Conservation (phyloP, 495 filamentous ascomycete species). For the Rhizodiscina lignyota region DNA sequence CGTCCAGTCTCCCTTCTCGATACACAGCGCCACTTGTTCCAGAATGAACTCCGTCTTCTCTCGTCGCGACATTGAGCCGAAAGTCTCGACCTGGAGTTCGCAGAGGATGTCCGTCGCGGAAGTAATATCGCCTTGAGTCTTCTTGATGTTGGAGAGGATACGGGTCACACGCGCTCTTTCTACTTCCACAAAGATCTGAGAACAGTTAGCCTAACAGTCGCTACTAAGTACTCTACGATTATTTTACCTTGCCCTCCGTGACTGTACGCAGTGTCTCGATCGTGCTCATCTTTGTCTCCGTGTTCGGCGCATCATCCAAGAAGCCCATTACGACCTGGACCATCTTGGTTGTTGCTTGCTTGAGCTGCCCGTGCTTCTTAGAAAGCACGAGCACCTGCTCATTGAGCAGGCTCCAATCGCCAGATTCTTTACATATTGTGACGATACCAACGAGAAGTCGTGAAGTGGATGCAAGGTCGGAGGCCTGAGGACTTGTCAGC, state of each 20-base stretch:
- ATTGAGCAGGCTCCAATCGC: slow-evolving; percentile 84
- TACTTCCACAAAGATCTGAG: slow-evolving; percentile 91
- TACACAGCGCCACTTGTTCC: slow-evolving; percentile 86
- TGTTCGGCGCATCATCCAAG: slow-evolving; percentile 59
- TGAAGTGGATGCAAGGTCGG: slow-evolving; percentile 87
- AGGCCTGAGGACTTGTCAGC: slow-evolving; percentile 39
- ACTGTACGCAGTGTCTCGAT: slow-evolving; percentile 93
- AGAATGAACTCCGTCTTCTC: slow-evolving; percentile 98
- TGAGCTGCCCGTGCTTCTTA: slow-evolving; percentile 99
- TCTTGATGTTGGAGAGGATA: slow-evolving; percentile 93
- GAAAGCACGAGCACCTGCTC: slow-evolving; percentile 91
- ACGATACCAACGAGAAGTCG: slow-evolving; percentile 73
- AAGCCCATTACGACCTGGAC: slow-evolving; percentile 91
- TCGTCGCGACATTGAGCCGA: slow-evolving; percentile 89
- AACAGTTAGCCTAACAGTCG: slow-evolving; percentile 3
- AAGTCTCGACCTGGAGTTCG: slow-evolving; percentile 96
- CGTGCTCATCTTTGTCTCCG: slow-evolving; percentile 76
- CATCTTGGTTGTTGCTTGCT: slow-evolving; percentile 97
- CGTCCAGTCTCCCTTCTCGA: slow-evolving; percentile 89
- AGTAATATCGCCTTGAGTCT: slow-evolving; percentile 76
- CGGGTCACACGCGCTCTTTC: slow-evolving; percentile 89
- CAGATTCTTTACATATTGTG: slow-evolving; percentile 82
- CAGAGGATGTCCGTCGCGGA: slow-evolving; percentile 85
- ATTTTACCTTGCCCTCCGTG: slow-evolving; percentile 78
- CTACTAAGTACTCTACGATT: not conserved